phyloP scores from a whole-genome alignment of 306 rosid genomes.

The Lathyrus sativus region DNA sequence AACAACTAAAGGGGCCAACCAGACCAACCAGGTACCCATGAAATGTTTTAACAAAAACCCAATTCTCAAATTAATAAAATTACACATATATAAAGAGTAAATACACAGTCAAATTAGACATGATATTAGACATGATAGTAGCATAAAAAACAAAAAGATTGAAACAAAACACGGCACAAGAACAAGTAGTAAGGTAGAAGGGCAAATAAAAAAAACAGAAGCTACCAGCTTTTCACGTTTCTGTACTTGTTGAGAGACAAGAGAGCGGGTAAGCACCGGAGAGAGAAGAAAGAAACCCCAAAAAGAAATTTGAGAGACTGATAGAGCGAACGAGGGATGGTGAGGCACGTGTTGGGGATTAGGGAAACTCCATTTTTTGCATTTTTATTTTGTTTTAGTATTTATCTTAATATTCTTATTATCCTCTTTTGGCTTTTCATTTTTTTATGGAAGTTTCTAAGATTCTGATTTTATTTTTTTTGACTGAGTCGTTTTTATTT shows the following conservation, averaged over 20 bases:
- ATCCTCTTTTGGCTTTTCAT: no score
- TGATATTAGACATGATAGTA: background rate
- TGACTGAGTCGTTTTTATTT: no score
- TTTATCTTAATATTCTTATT: background rate
- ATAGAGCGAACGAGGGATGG: conserved; percentile 39
- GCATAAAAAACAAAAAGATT: background rate
- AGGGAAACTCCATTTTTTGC: conserved; percentile 25
- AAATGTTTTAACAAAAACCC: background rate
- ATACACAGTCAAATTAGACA: background rate
- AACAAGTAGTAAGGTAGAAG: conserved; percentile 11
- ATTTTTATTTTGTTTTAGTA: background rate
- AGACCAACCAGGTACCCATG: background rate
- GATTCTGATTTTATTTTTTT: no score
- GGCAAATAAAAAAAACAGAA: conserved; percentile 9
- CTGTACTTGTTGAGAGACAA: conserved; percentile 33
- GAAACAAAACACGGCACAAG: background rate
- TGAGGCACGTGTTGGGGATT: conserved; percentile 48
- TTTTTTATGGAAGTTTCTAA: no score
- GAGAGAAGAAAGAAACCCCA: conserved; percentile 41
- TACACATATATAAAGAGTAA: background rate
- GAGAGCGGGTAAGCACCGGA: conserved; percentile 18
- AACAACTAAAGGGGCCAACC: background rate
- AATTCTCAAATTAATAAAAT: background rate
- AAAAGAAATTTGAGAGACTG: conserved; percentile 26
- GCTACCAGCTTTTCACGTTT: conserved; percentile 26